These are phyloP conservation scores for Arabis hirsuta DNA, from an alignment of 345 rosid species.

Conservation along the genomic window DNA sequence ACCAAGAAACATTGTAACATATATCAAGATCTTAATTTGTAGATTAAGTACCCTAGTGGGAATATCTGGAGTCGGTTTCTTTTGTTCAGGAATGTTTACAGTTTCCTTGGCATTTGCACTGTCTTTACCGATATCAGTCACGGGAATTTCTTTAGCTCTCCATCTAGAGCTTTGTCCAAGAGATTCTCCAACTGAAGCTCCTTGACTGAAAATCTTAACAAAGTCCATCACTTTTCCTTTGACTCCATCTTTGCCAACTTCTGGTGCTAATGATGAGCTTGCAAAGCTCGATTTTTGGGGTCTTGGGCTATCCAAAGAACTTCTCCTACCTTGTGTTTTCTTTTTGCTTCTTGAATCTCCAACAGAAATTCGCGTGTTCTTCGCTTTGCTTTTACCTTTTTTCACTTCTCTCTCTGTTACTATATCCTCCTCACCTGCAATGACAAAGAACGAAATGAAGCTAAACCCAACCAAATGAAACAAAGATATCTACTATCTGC, in stretches of 20 bases:
- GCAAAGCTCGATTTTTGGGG: slow-evolving; percentile 44
- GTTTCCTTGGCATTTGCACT: slow-evolving; percentile 36
- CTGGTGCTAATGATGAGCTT: slow-evolving; percentile 39
- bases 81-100: slow-evolving; percentile 29
- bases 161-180: slow-evolving; percentile 49
- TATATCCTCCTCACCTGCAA: slow-evolving; percentile 54
- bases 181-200: slow-evolving; percentile 47
- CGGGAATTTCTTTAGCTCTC: slow-evolving; percentile 45
- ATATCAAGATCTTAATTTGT: slow-evolving; percentile 6
- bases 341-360: slow-evolving; percentile 46
- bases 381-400: slow-evolving; percentile 51
- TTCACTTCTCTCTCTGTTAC: slow-evolving; percentile 30
- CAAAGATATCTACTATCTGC: not conserved
- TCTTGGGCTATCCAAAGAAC: slow-evolving; percentile 36
- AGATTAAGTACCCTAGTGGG: slow-evolving; percentile 41
- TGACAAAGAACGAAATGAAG: slow-evolving; percentile 27
- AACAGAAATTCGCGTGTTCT: slow-evolving; percentile 38
- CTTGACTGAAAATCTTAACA: slow-evolving; percentile 74
- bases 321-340: slow-evolving; percentile 46
- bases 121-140: slow-evolving; percentile 36
- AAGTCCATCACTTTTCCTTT: slow-evolving; percentile 82
- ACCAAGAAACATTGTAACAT: not conserved
- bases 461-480: slow-evolving; percentile 22
- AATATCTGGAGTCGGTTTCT: slow-evolving; percentile 35
- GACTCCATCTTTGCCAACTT: slow-evolving; percentile 48